These are phyloP conservation scores for Cyclotella choctawhatcheeana DNA, from an alignment of 108 stramenopile species.

Conservation along the genomic window DNA sequence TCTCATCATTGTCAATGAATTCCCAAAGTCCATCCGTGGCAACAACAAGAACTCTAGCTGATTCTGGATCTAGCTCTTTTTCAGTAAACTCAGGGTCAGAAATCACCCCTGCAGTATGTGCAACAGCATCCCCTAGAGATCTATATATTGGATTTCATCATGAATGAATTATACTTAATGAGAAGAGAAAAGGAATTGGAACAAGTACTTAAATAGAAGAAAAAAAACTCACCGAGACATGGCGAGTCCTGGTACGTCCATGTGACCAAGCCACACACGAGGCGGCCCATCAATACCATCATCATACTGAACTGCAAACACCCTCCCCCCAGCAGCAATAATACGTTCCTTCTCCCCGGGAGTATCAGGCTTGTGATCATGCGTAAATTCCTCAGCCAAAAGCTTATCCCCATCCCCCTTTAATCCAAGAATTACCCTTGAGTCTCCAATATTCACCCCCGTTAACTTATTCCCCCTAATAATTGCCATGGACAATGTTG, in stretches of 20 bases:
- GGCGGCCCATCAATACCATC: conserved; percentile 99
- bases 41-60: conserved; percentile 90
- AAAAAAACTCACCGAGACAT: conserved; percentile 92
- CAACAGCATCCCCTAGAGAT: conserved; percentile 96
- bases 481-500: conserved; percentile 94
- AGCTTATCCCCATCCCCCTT: conserved; percentile 57
- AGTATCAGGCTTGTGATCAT: conserved; percentile 98
- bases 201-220: too few relatives aligned
- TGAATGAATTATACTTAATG: too few relatives aligned
- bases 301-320: conserved; percentile 98
- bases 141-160: too few relatives aligned
- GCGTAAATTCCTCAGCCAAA: conserved; percentile 87
- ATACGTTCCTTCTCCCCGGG: conserved; percentile 97
- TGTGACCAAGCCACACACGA: conserved; percentile 98
- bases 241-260: conserved; percentile 98
- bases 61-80: conserved; percentile 74
- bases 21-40: conserved; percentile 99
- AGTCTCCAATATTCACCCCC: conserved; percentile 97
- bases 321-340: conserved; percentile 91
- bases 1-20: conserved; percentile 94
- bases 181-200: too few relatives aligned
- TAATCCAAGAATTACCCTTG: conserved; percentile 85
- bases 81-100: conserved; percentile 95
- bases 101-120: conserved; percentile 97
- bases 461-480: conserved; percentile 87